Conservation (phyloP, 2,329 filamentous ascomycete species). For the Hypoxylon sp. region DNA sequence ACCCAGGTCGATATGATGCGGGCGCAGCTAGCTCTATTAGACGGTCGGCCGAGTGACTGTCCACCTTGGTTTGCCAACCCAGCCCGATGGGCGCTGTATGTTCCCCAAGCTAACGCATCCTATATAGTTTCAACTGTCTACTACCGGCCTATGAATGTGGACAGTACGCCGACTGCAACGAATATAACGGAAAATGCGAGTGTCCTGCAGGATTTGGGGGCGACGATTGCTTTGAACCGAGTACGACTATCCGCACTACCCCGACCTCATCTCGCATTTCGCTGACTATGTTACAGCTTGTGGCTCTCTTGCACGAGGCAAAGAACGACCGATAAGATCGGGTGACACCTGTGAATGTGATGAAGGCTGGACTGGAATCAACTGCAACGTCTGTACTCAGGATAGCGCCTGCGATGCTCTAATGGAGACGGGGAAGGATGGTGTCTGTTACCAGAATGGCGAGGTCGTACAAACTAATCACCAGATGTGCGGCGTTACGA, state of each 20-base stretch:
- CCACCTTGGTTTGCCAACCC: slow-evolving; percentile 76
- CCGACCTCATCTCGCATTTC: slow-evolving; percentile 3
- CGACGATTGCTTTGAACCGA: slow-evolving; percentile 89
- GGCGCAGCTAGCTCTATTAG: slow-evolving; percentile 78
- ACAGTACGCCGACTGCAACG: slow-evolving; percentile 91
- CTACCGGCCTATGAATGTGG: slow-evolving; percentile 91
- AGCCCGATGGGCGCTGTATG: slow-evolving; percentile 53
- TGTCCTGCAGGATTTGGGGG: slow-evolving; percentile 95
- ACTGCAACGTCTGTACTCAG: slow-evolving; percentile 94
- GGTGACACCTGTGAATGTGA: slow-evolving; percentile 85
- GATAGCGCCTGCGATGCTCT: slow-evolving; percentile 88
- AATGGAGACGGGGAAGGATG: slow-evolving; percentile 85
- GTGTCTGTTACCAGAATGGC: slow-evolving; percentile 92
- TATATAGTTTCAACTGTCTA: slow-evolving; percentile 92
- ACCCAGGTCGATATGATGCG: slow-evolving; percentile 73
- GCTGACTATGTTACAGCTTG: slow-evolving; percentile 70
- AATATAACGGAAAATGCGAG: slow-evolving; percentile 90
- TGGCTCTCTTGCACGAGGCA: slow-evolving; percentile 86
- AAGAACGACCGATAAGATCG: slow-evolving; percentile 81
- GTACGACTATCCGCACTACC: slow-evolving; percentile 59
- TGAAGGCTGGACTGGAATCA: slow-evolving; percentile 95
- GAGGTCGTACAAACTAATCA: slow-evolving; percentile 94
- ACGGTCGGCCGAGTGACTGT: slow-evolving; percentile 81
- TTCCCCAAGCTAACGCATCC: slow-evolving; percentile 54
- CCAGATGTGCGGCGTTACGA: slow-evolving; percentile 98